Evolutionary conservation across 345 rosid genomes (phyloP).

Genomic region (Hypericum androsaemum): DNA sequence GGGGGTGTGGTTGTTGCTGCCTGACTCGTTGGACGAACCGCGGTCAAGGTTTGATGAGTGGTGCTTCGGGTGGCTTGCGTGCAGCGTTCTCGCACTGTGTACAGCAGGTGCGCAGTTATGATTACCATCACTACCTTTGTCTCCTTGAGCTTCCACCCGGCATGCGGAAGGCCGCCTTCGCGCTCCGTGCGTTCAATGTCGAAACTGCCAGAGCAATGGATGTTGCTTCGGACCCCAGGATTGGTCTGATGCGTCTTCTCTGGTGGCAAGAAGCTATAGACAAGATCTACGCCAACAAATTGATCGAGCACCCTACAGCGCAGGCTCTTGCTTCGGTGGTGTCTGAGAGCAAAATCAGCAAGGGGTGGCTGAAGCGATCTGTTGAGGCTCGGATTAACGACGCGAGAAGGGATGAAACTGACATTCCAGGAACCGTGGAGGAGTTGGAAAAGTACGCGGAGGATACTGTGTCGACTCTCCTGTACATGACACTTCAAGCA

Average conservation of each 20-base stretch:
- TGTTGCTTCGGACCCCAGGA: conserved; percentile 79
- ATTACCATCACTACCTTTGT: conserved; percentile 96
- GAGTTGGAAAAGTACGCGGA: conserved; percentile 85
- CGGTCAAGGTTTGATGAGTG: conserved; percentile 36
- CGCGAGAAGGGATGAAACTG: conserved; percentile 48
- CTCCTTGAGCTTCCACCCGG: conserved; percentile 73
- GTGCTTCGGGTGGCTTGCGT: conserved; percentile 43
- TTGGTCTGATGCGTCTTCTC: conserved; percentile 81
- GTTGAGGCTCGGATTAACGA: conserved; percentile 82
- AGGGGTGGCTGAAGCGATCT: conserved; percentile 77
- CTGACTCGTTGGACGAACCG: conserved; percentile 20
- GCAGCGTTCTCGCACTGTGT: conserved; percentile 81
- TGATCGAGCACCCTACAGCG: conserved; percentile 71
- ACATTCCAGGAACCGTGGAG: conserved; percentile 55
- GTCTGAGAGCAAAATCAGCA: conserved; percentile 53
- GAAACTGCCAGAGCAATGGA: conserved; percentile 95
- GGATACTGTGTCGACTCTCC: conserved; percentile 66
- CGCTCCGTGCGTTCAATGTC: conserved; percentile 82
- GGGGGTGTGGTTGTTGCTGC: too few species aligned
- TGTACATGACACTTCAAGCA: conserved; percentile 77
- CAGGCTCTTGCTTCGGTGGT: conserved; percentile 66
- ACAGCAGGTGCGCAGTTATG: conserved; percentile 79
- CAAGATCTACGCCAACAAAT: conserved; percentile 57
- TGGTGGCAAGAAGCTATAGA: conserved; percentile 97
- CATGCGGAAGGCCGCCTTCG: conserved; percentile 87